Evolutionary conservation across 106 monocot genomes (phyloP).

Genomic region (Dendrobium chrysotoxum): DNA sequence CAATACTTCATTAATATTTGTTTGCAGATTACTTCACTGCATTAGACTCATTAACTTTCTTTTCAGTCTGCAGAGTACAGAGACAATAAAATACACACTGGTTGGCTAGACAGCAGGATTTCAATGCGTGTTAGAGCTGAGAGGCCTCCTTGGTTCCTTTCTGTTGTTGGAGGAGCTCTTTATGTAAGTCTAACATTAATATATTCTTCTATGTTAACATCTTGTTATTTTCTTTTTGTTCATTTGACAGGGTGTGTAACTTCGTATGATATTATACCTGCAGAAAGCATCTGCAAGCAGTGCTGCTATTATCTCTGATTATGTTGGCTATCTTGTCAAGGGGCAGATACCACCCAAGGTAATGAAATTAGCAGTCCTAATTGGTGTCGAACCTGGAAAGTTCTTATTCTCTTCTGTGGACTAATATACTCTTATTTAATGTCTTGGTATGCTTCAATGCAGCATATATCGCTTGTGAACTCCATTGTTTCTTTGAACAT

Average conservation of each 20-base stretch:
- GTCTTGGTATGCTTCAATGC: constrained; percentile 29
- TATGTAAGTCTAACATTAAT: constrained; percentile 48
- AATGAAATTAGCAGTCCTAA: background rate
- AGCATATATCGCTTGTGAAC: constrained; percentile 97
- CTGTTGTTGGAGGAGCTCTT: constrained; percentile 97
- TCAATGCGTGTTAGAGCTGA: constrained; percentile 99
- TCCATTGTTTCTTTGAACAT: constrained; percentile 80
- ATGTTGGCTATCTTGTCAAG: constrained; percentile 93
- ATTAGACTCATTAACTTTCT: constrained; percentile 3
- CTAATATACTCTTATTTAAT: background rate
- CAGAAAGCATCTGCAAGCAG: constrained; percentile 97
- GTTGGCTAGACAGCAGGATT: constrained; percentile 96
- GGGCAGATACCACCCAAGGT: constrained; percentile 99
- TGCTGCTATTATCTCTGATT: constrained; percentile 88
- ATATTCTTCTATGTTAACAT: background rate
- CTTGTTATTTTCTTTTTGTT: background rate
- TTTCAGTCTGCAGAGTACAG: constrained; percentile 80
- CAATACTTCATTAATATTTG: background rate
- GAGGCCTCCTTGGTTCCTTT: constrained; percentile 97
- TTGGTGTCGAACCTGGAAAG: background rate
- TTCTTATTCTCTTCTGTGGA: background rate
- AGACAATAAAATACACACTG: constrained; percentile 98
- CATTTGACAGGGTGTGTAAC: background rate
- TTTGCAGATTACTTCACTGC: background rate
- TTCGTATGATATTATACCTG: constrained; percentile 5